Percentiles rank a stretch among this genome's conserved stretches.
phyloP scores from a whole-genome alignment of 352 stramenopile genomes.

The Peronosclerospora sorghi region DNA sequence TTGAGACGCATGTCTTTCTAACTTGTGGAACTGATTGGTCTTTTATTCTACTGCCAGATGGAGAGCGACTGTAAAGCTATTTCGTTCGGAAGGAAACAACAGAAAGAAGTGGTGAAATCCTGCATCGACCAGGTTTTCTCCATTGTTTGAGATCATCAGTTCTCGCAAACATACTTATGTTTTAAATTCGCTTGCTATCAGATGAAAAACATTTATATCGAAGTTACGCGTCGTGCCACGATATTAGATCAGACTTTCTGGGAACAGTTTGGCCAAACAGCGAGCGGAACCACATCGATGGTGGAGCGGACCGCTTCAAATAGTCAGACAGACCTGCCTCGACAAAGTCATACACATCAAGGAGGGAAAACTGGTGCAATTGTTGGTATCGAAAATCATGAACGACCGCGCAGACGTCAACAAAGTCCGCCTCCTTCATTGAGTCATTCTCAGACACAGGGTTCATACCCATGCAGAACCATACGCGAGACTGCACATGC shows the following conservation, averaged over 20 bases:
- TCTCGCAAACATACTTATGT: slow-evolving; percentile 1
- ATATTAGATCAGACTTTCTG: slow-evolving; percentile 87
- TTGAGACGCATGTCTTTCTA: background rate
- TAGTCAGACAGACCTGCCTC: slow-evolving; percentile 1
- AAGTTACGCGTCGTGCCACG: slow-evolving; percentile 61
- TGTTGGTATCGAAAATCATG: slow-evolving; percentile 1
- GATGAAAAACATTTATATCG: slow-evolving; percentile 72
- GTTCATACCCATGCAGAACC: background rate
- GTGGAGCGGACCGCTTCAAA: background rate
- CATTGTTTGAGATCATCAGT: background rate
- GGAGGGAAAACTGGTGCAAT: slow-evolving; percentile 1
- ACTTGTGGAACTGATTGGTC: slow-evolving; percentile 3
- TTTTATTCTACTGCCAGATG: slow-evolving; percentile 45
- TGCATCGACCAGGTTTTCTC: slow-evolving; percentile 84
- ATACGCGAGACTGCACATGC: slow-evolving; percentile 8
- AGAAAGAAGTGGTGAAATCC: slow-evolving; percentile 56
- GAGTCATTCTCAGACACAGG: background rate
- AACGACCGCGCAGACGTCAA: slow-evolving; percentile 4
- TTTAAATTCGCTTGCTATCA: slow-evolving; percentile 10
- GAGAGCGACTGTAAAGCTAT: slow-evolving; percentile 89
- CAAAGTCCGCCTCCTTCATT: slow-evolving; percentile 3
- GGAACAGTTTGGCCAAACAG: slow-evolving; percentile 70
- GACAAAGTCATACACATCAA: background rate
- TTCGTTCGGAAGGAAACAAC: slow-evolving; percentile 61
- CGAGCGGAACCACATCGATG: slow-evolving; percentile 11